Conservation (phyloP, 1,284 basidiomycete genomes). For the Clitocybe nebularis region DNA sequence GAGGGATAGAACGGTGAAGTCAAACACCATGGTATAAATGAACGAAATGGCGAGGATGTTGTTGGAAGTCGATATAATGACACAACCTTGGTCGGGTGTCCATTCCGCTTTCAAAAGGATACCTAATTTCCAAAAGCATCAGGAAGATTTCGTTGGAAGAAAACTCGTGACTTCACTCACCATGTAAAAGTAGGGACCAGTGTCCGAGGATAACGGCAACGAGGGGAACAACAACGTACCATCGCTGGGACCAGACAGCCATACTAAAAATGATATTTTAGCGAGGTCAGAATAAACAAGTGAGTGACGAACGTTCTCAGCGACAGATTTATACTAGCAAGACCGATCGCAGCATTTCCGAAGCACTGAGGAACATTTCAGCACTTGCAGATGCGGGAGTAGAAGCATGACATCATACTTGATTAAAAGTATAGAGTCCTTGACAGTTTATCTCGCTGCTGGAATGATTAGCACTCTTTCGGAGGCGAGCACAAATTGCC, state of each 20-base stretch:
- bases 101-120: conserved; percentile 57
- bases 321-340: conserved; percentile 78
- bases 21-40: conserved; percentile 72
- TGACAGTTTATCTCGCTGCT: conserved; percentile 60
- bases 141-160: not conserved
- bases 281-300: conserved; percentile 6
- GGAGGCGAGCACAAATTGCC: too few relatives aligned
- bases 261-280: conserved; percentile 38
- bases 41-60: conserved; percentile 58
- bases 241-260: conserved; percentile 65
- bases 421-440: conserved; percentile 70
- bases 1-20: conserved; percentile 56
- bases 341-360: conserved; percentile 68
- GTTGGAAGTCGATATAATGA: conserved; percentile 53
- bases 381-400: not conserved
- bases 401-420: conserved; percentile 33
- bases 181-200: conserved; percentile 75
- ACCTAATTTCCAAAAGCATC: conserved; percentile 38
- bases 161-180: conserved; percentile 30
- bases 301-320: conserved; percentile 57
- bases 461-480: not conserved
- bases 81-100: conserved; percentile 45
- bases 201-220: conserved; percentile 64
- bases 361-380: conserved; percentile 29
- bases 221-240: conserved; percentile 53